These are phyloP conservation scores for Russula griseocarnosa DNA, from an alignment of 768 basidiomycete genomes.

Conservation along the genomic window DNA sequence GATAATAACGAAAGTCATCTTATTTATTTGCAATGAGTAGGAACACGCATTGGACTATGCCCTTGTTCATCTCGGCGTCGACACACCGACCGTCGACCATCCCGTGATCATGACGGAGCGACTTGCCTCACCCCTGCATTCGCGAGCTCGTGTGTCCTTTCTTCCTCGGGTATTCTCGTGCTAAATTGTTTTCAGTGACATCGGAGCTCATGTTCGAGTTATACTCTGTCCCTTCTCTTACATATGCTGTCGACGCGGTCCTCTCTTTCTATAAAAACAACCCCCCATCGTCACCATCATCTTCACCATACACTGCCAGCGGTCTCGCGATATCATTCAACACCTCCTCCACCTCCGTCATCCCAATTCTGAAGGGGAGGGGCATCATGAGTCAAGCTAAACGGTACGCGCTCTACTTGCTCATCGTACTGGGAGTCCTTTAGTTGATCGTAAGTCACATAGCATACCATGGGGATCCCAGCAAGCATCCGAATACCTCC, in stretches of 20 bases:
- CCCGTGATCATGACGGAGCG: conserved; percentile 94
- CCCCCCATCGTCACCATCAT: conserved; percentile 33
- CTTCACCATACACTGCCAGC: conserved; percentile 50
- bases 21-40: conserved; percentile 42
- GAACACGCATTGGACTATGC: conserved; percentile 93
- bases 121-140: conserved; percentile 82
- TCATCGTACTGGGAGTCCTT: background rate
- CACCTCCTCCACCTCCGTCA: conserved; percentile 83
- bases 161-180: conserved; percentile 1
- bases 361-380: conserved; percentile 80
- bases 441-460: conserved; percentile 2
- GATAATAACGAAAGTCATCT: background rate
- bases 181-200: conserved; percentile 54
- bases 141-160: conserved; percentile 67
- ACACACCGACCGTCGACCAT: conserved; percentile 70
- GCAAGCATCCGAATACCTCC: conserved; percentile 86
- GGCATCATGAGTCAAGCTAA: conserved; percentile 84
- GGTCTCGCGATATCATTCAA: conserved; percentile 90
- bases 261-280: conserved; percentile 91
- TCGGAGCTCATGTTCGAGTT: conserved; percentile 96
- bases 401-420: conserved; percentile 47
- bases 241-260: conserved; percentile 84
- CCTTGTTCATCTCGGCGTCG: conserved; percentile 82
- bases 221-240: conserved; percentile 79
- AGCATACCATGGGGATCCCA: conserved; percentile 94